Conservation (phyloP, 2,329 filamentous ascomycete species). For the Beauveria pseudobassiana region DNA sequence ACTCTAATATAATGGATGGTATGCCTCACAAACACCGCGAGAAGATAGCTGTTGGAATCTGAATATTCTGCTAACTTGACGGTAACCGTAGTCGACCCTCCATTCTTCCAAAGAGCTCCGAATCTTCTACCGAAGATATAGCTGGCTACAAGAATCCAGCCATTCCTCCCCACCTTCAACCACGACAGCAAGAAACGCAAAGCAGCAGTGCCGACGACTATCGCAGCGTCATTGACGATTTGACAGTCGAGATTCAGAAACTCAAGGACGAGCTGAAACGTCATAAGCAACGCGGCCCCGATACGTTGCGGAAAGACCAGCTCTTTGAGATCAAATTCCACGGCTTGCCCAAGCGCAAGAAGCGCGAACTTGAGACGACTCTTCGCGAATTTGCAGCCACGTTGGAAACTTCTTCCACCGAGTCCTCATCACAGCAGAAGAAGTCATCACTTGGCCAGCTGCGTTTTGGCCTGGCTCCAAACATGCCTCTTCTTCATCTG, state of each 20-base stretch:
- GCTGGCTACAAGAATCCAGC: slow-evolving; percentile 19
- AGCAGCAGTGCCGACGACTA: slow-evolving; percentile 67
- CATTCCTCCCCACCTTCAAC: slow-evolving; percentile 22
- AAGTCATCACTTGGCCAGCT: slow-evolving; percentile 36
- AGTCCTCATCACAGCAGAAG: slow-evolving; percentile 34
- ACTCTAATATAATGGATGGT: slow-evolving; percentile 42
- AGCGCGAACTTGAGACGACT: slow-evolving; percentile 66
- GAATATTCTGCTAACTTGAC: background rate
- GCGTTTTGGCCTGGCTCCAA: slow-evolving; percentile 37
- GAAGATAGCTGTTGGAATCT: background rate
- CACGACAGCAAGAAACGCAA: slow-evolving; percentile 23
- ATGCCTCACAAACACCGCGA: slow-evolving; percentile 9
- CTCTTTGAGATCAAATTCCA: slow-evolving; percentile 79
- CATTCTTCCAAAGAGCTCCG: slow-evolving; percentile 46
- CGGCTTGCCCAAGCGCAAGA: slow-evolving; percentile 63
- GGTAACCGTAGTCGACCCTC: slow-evolving; percentile 37
- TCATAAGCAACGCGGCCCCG: slow-evolving; percentile 59
- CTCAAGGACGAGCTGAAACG: slow-evolving; percentile 65
- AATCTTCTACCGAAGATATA: slow-evolving; percentile 42
- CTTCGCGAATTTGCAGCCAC: slow-evolving; percentile 63
- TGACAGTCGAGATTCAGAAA: slow-evolving; percentile 77
- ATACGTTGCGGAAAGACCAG: slow-evolving; percentile 65
- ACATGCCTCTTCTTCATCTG: slow-evolving; percentile 44
- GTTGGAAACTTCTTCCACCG: slow-evolving; percentile 44
- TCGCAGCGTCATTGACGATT: slow-evolving; percentile 76